These are phyloP conservation scores for Naganishia friedmannii DNA, from an alignment of 768 basidiomycete genomes.

Conservation along the genomic window DNA sequence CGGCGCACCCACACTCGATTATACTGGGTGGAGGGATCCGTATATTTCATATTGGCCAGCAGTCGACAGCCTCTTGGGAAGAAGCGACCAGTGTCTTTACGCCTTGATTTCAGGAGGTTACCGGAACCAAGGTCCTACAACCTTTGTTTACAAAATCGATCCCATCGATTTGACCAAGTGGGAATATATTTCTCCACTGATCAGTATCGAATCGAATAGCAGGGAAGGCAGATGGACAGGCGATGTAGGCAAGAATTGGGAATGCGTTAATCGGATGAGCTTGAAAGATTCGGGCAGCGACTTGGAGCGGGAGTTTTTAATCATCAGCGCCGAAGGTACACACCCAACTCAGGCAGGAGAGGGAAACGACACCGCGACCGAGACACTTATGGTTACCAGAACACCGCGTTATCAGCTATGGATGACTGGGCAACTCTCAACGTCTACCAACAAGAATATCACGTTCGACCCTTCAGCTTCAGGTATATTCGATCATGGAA, in stretches of 20 bases:
- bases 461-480: background rate
- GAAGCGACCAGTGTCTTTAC: conserved; percentile 9
- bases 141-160: conserved; percentile 30
- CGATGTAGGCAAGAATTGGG: conserved; percentile 32
- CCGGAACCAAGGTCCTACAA: conserved; percentile 25
- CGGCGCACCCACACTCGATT: conserved; percentile 15
- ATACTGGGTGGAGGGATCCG: conserved; percentile 30
- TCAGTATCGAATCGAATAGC: conserved; percentile 10
- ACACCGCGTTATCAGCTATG: conserved; percentile 26
- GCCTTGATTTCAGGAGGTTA: conserved; percentile 30
- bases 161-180: conserved; percentile 16
- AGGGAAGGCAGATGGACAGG: conserved; percentile 22
- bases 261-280: conserved; percentile 29
- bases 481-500: conserved; percentile 29
- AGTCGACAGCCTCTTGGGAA: conserved; percentile 7
- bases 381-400: conserved; percentile 11
- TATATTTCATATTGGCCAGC: conserved; percentile 27
- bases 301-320: conserved; percentile 3
- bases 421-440: conserved; percentile 21
- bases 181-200: conserved; percentile 22
- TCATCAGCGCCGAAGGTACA: conserved; percentile 13
- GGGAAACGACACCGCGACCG: background rate
- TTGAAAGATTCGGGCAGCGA: background rate
- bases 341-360: background rate
- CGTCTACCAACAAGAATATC: background rate